Percentiles rank a stretch among this genome's conserved stretches.
These are phyloP conservation scores for Melanopsichium pennsylvanicum DNA, from an alignment of 1,284 basidiomycete species.

Conservation along the genomic window DNA sequence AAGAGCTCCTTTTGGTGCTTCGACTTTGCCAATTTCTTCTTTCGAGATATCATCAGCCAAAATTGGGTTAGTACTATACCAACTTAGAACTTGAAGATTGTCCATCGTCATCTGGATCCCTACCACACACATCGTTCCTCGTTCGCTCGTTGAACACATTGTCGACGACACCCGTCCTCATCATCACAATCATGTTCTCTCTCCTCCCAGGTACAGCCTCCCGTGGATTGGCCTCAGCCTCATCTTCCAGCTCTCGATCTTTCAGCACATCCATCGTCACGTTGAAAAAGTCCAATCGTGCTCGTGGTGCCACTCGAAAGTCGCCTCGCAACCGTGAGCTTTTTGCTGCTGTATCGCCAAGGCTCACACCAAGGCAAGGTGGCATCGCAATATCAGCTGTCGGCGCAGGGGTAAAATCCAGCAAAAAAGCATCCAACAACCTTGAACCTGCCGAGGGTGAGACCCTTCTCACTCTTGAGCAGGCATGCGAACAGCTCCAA, in stretches of 20 bases:
- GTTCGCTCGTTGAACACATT: too few species aligned
- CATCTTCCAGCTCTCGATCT: slow-evolving; percentile 20
- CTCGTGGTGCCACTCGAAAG: slow-evolving; percentile 47
- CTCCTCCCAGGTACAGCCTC: slow-evolving; percentile 7
- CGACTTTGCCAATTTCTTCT: slow-evolving; percentile 13
- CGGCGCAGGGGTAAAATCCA: slow-evolving; percentile 7
- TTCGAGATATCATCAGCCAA: slow-evolving; percentile 3
- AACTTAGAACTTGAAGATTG: neutral
- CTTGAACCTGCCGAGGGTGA: slow-evolving; percentile 39
- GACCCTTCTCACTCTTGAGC: slow-evolving; percentile 39
- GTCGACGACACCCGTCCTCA: neutral
- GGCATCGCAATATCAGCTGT: slow-evolving; percentile 6
- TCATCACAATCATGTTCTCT: slow-evolving; percentile 12
- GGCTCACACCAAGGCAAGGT: slow-evolving; percentile 18
- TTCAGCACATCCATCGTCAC: slow-evolving; percentile 34
- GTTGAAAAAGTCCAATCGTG: slow-evolving; percentile 48
- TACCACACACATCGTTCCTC: too few species aligned
- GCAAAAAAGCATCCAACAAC: slow-evolving; percentile 28
- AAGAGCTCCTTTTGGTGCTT: too few species aligned
- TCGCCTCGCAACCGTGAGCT: slow-evolving; percentile 38
- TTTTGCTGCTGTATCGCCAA: slow-evolving; percentile 26
- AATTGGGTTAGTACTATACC: neutral
- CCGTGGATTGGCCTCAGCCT: slow-evolving; percentile 16
- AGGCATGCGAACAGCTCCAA: slow-evolving; percentile 40
- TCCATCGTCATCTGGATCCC: too few species aligned